A percentile compares a stretch with the other conserved stretches of the same genome.
These are phyloP conservation scores for Phalaenopsis hybrid DNA, from an alignment of 116 monocot species.

Conservation along the genomic window DNA sequence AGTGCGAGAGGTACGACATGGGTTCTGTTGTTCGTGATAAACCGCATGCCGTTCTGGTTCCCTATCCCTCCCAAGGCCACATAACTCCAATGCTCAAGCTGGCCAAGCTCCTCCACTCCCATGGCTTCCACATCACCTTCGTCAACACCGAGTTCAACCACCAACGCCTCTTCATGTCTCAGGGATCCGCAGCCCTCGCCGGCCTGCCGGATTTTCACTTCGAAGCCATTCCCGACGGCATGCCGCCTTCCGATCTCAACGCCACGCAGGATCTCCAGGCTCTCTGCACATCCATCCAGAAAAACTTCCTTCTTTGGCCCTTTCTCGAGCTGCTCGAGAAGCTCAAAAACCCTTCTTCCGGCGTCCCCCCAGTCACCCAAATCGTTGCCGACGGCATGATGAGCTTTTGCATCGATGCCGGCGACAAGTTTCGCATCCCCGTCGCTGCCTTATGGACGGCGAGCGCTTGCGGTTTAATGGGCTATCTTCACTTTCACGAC, in stretches of 20 bases:
- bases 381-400: conserved; percentile 18
- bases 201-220: conserved; percentile 19
- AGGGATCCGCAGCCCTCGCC: conserved; percentile 10
- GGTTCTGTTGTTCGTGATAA: neutral
- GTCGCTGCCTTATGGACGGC: conserved; percentile 13
- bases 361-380: conserved; percentile 6
- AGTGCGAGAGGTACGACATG: neutral
- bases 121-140: conserved; percentile 29
- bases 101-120: conserved; percentile 25
- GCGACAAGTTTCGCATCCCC: conserved; percentile 7
- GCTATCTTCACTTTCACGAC: neutral
- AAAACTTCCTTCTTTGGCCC: neutral
- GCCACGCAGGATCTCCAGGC: conserved; percentile 13
- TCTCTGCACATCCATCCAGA: conserved; percentile 11
- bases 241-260: conserved; percentile 11
- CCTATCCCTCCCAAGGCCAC: conserved; percentile 32
- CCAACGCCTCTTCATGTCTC: conserved; percentile 6
- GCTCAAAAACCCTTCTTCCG: conserved; percentile 13
- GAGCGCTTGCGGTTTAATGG: conserved; percentile 21
- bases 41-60: conserved; percentile 7
- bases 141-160: conserved; percentile 28
- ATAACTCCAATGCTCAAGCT: conserved; percentile 19
- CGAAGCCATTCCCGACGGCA: conserved; percentile 21
- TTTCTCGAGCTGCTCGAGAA: conserved; percentile 8
- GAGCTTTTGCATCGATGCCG: conserved; percentile 23